Evolutionary conservation across 1,284 basidiomycete species (phyloP), one percentile per base, ranked within the genome.

Genomic region (Schizophyllum commune): DNA sequence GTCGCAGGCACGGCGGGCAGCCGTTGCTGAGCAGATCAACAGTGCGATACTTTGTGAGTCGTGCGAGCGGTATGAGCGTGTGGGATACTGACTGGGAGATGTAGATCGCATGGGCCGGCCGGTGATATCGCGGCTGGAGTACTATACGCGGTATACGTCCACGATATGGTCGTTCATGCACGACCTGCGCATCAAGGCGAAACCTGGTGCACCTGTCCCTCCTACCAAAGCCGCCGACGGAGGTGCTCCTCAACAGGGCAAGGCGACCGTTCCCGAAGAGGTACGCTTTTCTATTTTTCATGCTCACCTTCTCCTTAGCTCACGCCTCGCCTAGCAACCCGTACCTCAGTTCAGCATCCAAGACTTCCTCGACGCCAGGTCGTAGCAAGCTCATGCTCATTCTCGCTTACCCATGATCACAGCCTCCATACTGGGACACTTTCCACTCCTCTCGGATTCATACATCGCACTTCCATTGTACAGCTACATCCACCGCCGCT

Each of bases 1-100:
- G 62, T 80, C 81, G 58, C 85, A 88, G 70, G 83, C 83, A 61
- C 76, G 92, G 62, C 81, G 93, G 59, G 87, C 90, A 66, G 83
- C 83, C 5, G 81, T 96, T 5, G 93, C 93, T 0, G 88, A 92
- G 62, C 91, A 94, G 73, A 86, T 96, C 59, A 91, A 95, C 66
- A 83, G 84, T 57, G 94, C 94, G 9, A 91, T 96, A 58, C 73
- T 96, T 4, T 77, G 91, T 91, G 66, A 69, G 90, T 77, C 32
- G 32, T 58, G 53, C 47, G n/a, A 5, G 58, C 59, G 32, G 32
- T 17, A 22, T 39, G 22, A n/a, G 1, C 47, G 32, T 7, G 57
- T 2, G 39, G 59, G 20, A 61, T 64, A 61, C 61, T 61, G 52
- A 32, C 15, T 59, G 17, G 52, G 15, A 56, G 22, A 62, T 64